Evolutionary conservation across 129 eudicot species (phyloP), one percentile per base, ranked within the genome.

Genomic region (Pittosporum tobira): DNA sequence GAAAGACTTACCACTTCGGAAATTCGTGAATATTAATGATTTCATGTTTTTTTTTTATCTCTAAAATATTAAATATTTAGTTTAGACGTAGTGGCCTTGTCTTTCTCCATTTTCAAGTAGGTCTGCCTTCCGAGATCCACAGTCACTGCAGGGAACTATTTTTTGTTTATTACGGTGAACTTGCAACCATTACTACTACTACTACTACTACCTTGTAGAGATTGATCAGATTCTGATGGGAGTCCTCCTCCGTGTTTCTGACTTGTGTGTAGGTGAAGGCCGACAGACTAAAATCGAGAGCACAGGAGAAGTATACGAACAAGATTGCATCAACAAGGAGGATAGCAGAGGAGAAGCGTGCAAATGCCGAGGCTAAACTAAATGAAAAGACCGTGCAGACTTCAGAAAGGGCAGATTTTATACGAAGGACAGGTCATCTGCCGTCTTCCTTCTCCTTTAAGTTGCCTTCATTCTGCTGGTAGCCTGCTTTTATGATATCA

Each of bases 341-440:
- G 58, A 79, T 89, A 54, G 97, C 95, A 13, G 97, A 89, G 67
- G 97, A 89, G 53, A 85, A 82, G 50, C 81, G 95, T 1, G 95
- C 93, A 26, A 82, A 79, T 75, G 94, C 97, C 1, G 95, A 82
- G 65, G 87, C 94, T 8, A 73, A 85, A 66, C 71, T 89, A 43
- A 82, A 83, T 36, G 95, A 89, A 63, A 81, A 89, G 12, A 84
- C 94, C 3, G 83, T 82, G 53, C 81, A 65, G 59, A 89, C 93
- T 12, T 89, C 97, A 54, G 95, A 89, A 73, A 77, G 69, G 51
- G 94, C 93, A 18, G 94, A 89, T 73, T 89, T 82, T 71, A 89
- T 89, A 58, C 79, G 86, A 75, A 82, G 97, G 74, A 89, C 83
- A 10, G 97, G 97, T 9, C 95, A 82, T 57, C 69, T 89, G 47